Base-by-base conservation (phyloP, 176 grass and related monocot species). In the Guadua angustifolia region DNA sequence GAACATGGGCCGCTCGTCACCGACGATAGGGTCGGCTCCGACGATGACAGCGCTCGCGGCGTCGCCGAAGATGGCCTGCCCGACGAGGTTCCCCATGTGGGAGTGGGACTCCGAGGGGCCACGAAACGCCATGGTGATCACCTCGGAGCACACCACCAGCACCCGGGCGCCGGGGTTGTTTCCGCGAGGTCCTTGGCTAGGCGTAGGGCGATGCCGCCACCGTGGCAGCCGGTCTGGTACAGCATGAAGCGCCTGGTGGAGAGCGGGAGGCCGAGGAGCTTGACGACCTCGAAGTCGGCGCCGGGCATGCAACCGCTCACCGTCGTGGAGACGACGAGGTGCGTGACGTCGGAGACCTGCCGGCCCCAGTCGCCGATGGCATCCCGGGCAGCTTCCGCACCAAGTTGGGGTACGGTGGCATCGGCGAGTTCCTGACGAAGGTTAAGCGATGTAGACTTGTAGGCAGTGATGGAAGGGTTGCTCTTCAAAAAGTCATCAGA, bases 301-400 rank as follows among this genome's bases (percentile, higher is more conserved):
- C 35, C 35, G 35, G 35, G 35, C 35, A 36, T 36, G 35, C 35
- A 36, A 36, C 35, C 35, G 35, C 35, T 36, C 35, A 36, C 35
- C 35, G 35, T 36, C 35, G 35, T 36, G 35, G 35, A 36, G 35
- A 36, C 2, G 35, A 36, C 35, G 35, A 36, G 35, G 35, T 36
- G 35, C 35, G 35, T 36, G 35, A 36, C 35, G 35, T 36, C 78
- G 6, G 83, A 89, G 1, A 59, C 79, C 9, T 81, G 83, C 53
- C 75, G 65, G 10, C 92, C 89, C 92, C 92, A 94, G 21, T 94
- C 92, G 17, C 66, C 73, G 36, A 94, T 83, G 59, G 92, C 88
- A 50, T 73, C 80, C 2, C 51, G 43, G 2, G 92, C 92, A 10
- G 92, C 92, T 60, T 80, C 85, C 43, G 75, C 78, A 0, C 88